A percentile compares a stretch with the other conserved stretches of the same genome.
These are phyloP conservation scores for Pouteria glomerata DNA, from an alignment of 148 eudicot species.

Conservation along the genomic window DNA sequence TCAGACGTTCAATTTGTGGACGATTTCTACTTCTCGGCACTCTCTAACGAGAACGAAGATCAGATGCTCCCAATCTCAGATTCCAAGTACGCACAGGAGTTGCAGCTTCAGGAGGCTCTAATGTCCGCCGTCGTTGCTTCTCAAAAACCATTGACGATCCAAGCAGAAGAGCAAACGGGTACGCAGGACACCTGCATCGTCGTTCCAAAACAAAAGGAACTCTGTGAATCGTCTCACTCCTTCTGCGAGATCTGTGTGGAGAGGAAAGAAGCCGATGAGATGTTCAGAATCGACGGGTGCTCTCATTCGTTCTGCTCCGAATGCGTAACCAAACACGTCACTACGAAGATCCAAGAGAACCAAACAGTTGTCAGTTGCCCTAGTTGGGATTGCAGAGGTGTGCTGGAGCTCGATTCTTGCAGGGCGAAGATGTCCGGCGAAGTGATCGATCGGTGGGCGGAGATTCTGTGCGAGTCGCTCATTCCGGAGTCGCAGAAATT, in stretches of 20 bases:
- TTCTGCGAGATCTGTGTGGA: slow-evolving; percentile 62
- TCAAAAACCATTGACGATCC: background rate
- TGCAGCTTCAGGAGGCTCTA: slow-evolving; percentile 20
- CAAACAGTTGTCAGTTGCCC: slow-evolving; percentile 27
- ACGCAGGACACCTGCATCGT: too few relatives aligned
- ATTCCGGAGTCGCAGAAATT: slow-evolving; percentile 27
- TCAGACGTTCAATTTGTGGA: slow-evolving; percentile 6
- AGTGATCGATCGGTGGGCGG: slow-evolving; percentile 37
- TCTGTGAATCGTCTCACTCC: background rate
- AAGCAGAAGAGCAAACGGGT: background rate
- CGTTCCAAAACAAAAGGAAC: background rate
- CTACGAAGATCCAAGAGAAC: slow-evolving; percentile 28
- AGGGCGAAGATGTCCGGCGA: slow-evolving; percentile 24
- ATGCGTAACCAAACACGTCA: slow-evolving; percentile 35
- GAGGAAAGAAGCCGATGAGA: slow-evolving; percentile 24
- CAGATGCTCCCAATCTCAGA: slow-evolving; percentile 12
- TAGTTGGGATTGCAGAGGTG: slow-evolving; percentile 17
- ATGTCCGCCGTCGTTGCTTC: background rate
- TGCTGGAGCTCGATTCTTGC: slow-evolving; percentile 28
- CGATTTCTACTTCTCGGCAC: slow-evolving; percentile 15
- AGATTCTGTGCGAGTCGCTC: slow-evolving; percentile 26
- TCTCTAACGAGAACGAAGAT: slow-evolving; percentile 10
- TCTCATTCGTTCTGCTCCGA: slow-evolving; percentile 38
- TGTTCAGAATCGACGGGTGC: slow-evolving; percentile 26
- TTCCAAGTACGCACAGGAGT: slow-evolving; percentile 11